phyloP scores from a whole-genome alignment of 1,139 yeast species.

The Lodderomyces orthopsilosis region DNA sequence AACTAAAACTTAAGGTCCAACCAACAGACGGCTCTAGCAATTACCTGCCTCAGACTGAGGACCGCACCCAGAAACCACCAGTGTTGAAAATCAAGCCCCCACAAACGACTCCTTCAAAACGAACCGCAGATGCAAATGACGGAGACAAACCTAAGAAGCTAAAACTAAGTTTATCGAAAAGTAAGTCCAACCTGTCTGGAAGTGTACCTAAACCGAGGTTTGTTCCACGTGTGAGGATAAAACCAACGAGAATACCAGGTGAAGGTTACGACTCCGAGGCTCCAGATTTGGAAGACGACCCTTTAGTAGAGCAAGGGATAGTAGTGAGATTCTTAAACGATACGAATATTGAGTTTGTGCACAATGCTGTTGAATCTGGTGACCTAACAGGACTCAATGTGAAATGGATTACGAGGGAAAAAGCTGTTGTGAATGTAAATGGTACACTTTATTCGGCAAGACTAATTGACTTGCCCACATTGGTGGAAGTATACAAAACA shows the following conservation, averaged over 20 bases:
- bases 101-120: slow-evolving; percentile 12
- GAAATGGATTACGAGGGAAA: slow-evolving; percentile 76
- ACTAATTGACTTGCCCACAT: slow-evolving; percentile 84
- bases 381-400: slow-evolving; percentile 71
- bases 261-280: slow-evolving; percentile 98
- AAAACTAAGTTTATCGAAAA: slow-evolving; percentile 20
- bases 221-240: slow-evolving; percentile 69
- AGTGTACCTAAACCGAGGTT: slow-evolving; percentile 13
- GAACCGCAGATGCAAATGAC: slow-evolving; percentile 6
- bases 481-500: slow-evolving; percentile 85
- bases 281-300: slow-evolving; percentile 94
- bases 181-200: slow-evolving; percentile 15
- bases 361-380: slow-evolving; percentile 76
- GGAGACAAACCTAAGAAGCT: slow-evolving; percentile 21
- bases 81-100: slow-evolving; percentile 31
- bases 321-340: slow-evolving; percentile 78
- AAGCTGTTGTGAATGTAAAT: slow-evolving; percentile 64
- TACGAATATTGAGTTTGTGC: slow-evolving; percentile 72
- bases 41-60: slow-evolving; percentile 8
- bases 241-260: slow-evolving; percentile 83
- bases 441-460: slow-evolving; percentile 73
- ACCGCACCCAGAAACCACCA: slow-evolving; percentile 18
- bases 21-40: slow-evolving; percentile 13
- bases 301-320: slow-evolving; percentile 83
- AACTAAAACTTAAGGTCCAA: slow-evolving; percentile 26